A percentile compares a stretch with the other conserved stretches of the same genome.
Conservation (phyloP, 2,329 filamentous ascomycete genomes). For the Domatiomyces globalis region DNA sequence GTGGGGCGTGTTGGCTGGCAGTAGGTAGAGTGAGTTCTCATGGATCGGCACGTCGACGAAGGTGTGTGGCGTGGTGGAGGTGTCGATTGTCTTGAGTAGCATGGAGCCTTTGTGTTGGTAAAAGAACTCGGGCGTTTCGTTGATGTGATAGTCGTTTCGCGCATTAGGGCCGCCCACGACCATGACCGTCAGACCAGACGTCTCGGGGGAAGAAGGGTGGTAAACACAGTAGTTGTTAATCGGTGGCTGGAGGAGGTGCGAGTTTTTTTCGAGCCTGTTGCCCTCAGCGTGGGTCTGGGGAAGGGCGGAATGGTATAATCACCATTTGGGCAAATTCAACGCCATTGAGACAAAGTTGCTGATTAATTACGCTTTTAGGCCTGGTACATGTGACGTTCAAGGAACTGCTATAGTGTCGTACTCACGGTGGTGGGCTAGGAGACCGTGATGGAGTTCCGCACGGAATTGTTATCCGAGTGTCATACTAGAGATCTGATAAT, state of each 20-base stretch:
- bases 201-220: constrained; percentile 50
- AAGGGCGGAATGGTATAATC: constrained; percentile 2
- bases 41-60: constrained; percentile 81
- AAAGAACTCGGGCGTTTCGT: constrained; percentile 92
- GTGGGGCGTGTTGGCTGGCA: constrained; percentile 89
- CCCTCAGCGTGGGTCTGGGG: background rate
- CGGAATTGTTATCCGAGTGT: no score
- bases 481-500: no score
- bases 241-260: constrained; percentile 80
- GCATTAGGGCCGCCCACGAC: constrained; percentile 94
- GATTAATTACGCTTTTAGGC: background rate
- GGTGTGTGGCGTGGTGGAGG: constrained; percentile 32
- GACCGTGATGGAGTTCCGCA: no score
- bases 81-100: constrained; percentile 81
- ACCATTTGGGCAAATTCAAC: constrained; percentile 36
- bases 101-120: constrained; percentile 90
- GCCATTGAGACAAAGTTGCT: constrained; percentile 3
- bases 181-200: constrained; percentile 82
- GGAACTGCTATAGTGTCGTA: background rate
- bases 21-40: constrained; percentile 85
- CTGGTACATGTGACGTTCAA: background rate
- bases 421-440: no score
- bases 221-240: constrained; percentile 98
- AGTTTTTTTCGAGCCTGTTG: constrained; percentile 73
- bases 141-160: constrained; percentile 96